phyloP scores from a whole-genome alignment of 2,329 filamentous ascomycete genomes.

The Paecilomyces variotii region DNA sequence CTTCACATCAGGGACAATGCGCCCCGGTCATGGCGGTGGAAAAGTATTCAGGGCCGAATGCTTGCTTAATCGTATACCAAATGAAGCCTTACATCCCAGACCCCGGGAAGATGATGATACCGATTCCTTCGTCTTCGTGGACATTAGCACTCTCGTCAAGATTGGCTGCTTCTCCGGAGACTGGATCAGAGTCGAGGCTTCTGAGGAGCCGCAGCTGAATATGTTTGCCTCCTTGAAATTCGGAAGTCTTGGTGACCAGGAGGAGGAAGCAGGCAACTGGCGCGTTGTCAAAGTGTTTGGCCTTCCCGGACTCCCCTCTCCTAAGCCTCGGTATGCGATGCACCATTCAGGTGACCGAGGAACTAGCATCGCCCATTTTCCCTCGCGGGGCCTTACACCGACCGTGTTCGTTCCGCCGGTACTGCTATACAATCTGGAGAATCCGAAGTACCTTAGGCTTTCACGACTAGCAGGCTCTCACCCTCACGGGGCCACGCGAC shows the following conservation, averaged over 20 bases:
- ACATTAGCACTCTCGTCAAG: constrained; percentile 74
- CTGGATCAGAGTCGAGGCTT: constrained; percentile 79
- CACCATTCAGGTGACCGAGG: constrained; percentile 42
- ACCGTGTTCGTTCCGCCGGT: constrained; percentile 74
- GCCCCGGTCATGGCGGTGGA: constrained; percentile 62
- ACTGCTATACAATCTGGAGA: constrained; percentile 75
- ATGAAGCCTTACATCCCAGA: constrained; percentile 76
- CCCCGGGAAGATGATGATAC: constrained; percentile 80
- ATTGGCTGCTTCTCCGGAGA: constrained; percentile 96
- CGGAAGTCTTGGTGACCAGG: constrained; percentile 37
- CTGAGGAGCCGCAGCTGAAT: constrained; percentile 57
- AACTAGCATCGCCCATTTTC: constrained; percentile 47
- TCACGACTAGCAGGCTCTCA: constrained; percentile 46
- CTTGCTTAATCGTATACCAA: constrained; percentile 62
- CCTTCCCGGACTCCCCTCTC: constrained; percentile 57
- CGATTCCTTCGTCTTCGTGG: constrained; percentile 78
- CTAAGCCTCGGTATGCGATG: constrained; percentile 50
- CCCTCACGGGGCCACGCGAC: constrained; percentile 43
- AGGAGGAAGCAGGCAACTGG: constrained; percentile 62
- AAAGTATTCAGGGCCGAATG: constrained; percentile 80
- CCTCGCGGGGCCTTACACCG: constrained; percentile 45
- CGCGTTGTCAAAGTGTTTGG: constrained; percentile 83
- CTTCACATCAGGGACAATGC: constrained; percentile 75
- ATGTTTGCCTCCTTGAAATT: constrained; percentile 58
- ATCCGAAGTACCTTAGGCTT: constrained; percentile 69